Evolutionary conservation across 1,139 yeast species (phyloP), one percentile per base, ranked within the genome.

Genomic region (Scheffersomyces illinoinensis): DNA sequence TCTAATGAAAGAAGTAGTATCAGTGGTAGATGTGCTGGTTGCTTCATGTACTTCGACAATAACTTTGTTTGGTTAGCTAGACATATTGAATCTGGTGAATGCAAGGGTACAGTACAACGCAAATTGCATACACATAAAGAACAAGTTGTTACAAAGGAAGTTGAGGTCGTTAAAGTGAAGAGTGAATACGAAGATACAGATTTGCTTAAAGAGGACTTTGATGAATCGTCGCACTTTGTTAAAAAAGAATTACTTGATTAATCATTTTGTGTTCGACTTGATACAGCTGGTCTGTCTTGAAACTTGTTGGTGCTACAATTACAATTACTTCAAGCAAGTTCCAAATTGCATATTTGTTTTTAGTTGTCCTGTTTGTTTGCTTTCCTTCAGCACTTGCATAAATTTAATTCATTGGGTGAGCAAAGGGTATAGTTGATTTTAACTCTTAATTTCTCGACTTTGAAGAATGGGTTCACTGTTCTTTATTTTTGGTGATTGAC

Each of bases 11-110:
- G 88, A 58, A 74, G 72, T 60, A 66, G 70, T 53, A 74, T 76
- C 33, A 75, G 81, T 48, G 89, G 88, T 12, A 70, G 86, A 60
- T 85, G 89, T 72, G 86, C 85, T 39, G 87, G 87, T 55, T 85
- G 89, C 66, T 84, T 83, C 66, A 74, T 78, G 60, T 78, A 70
- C 67, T 85, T 83, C 62, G 76, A 76, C 52, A 80, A 76, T 61
- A 84, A 84, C 65, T 65, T 72, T 50, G 76, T 76, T 47, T 85
- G 89, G 89, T 71, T 85, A 53, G 82, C 76, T 56, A 70, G 70
- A 33, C 89, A 85, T 68, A 81, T 85, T 57, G 84, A 79, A 63
- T 72, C 73, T 17, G 81, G 81, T 53, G 68, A 71, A 52, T 85
- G 88, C 71, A 74, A 74, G 52, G 84, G 82, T 18, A 75, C 80